phyloP scores from a whole-genome alignment of 768 basidiomycete genomes.

The Pholiota microspora region DNA sequence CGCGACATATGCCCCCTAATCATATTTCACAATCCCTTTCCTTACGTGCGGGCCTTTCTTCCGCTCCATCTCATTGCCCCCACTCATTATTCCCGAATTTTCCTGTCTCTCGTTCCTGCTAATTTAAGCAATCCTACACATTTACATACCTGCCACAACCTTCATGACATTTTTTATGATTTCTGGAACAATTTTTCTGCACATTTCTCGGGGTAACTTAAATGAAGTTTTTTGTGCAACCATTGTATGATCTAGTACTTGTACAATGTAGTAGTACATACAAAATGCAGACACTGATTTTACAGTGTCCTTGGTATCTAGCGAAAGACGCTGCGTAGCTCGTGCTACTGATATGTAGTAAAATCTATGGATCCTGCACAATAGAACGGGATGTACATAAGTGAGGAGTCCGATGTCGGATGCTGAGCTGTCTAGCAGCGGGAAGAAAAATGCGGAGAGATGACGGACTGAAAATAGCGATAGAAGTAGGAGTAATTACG shows the following conservation, averaged over 20 bases:
- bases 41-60: background rate
- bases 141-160: background rate
- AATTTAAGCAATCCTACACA: background rate
- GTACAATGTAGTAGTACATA: constrained; percentile 25
- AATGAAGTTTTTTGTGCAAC: constrained; percentile 18
- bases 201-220: constrained; percentile 13
- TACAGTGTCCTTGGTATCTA: constrained; percentile 9
- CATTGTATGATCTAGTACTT: constrained; percentile 27
- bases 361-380: background rate
- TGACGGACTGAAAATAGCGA: background rate
- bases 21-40: background rate
- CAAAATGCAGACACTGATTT: constrained; percentile 11
- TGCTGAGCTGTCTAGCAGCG: background rate
- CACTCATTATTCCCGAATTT: background rate
- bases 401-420: background rate
- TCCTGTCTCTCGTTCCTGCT: background rate
- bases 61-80: background rate
- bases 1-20: background rate
- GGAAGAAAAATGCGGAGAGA: background rate
- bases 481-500: background rate
- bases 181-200: background rate
- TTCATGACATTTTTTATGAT: background rate
- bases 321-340: background rate
- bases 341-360: background rate
- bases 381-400: background rate